Evolutionary conservation across 495 filamentous ascomycete species (phyloP), one percentile per base, ranked within the genome.

Genomic region (Hypoxylon cercidicola): DNA sequence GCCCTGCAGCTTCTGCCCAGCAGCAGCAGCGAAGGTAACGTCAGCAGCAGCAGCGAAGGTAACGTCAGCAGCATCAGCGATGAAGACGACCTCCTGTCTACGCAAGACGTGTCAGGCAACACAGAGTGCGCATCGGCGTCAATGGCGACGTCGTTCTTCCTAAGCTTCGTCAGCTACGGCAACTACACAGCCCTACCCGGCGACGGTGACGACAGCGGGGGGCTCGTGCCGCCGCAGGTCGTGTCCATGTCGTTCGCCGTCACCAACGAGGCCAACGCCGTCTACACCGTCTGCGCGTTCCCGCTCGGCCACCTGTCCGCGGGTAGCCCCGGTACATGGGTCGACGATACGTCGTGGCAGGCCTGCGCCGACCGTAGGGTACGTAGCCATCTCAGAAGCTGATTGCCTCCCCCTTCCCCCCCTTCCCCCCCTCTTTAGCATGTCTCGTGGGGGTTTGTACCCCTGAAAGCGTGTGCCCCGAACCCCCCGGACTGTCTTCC

Each of bases 111-210:
- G 15, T 34, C 53, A 4, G 48, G 58, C 53, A 58, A 48, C 64
- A 18, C 40, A 10, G 59, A 68, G 11, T 62, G 58, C 64, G 64
- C 64, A 1, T 16, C 58, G 1, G 23, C 49, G 15, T 68, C 64
- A 2, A 0, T n/a, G 5, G n/a, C 20, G 1, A 49, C 63, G 0
- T 35, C 54, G 0, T 63, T 67, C 39, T 3, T 5, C 7, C 54
- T 70, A 11, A 66, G 52, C 41, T 70, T 67, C 44, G 15, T 70
- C 53, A 66, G 62, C 62, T 66, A 66, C 58, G 67, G 67, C n/a
- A 66, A 70, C 58, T 66, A 66, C 43, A 70, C 66, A 1, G 56
- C 57, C 28, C 18, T 62, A 0, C 62, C 66, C 12, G 57, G 51
- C 11, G 21, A 58, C 20, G 66, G 62, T 18, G 66, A 58, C 12